Evolutionary conservation across 805 yeast genomes (phyloP), one percentile per base, ranked within the genome.

Genomic region (Candida peoriensis): DNA sequence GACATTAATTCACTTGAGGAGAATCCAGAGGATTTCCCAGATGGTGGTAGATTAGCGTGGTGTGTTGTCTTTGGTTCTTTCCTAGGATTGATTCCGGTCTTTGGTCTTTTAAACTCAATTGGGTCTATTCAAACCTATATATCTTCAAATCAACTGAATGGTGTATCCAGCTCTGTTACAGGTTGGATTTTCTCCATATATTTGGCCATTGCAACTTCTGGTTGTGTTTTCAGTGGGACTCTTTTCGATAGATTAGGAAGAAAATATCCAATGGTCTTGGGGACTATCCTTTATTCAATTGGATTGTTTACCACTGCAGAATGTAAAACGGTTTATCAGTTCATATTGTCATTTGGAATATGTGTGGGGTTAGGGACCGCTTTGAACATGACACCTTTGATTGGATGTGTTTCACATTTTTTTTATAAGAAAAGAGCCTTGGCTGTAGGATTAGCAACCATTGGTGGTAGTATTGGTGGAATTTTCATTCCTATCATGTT

Each of bases 61-160:
- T 36, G 57, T 6, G 83, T 76, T 1, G 74, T 78, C 0, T 48
- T 76, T 13, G 88, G 87, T 2, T 65, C 77, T 0, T 78, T 77
- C 42, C 50, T 75, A 27, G 86, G 86, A 0, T 55, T 76, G 19
- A 55, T 73, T 6, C 78, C 79, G 1, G 72, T 67, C 13, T 70
- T 77, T 40, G 87, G 89, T 2, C 51, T 76, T 24, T 56, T 76
- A 39, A 79, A 78, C 44, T 63, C 82, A 0, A 61, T 76, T 20
- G 87, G 89, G 37, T 80, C 81, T 1, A 66, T 81, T 25, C 80
- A 81, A 55, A 69, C 82, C 0, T 78, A 80, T 46, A 69, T 81
- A 5, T 66, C 66, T 1, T 44, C 50, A 20, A 52, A 80, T 55
- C 88, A 81, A 54, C 59, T 81, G 46, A 64, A 61, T 5, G 50